Evolutionary conservation across 192 early-diverging fungal genomes (phyloP).

Genomic region (Umbelopsis sp.): DNA sequence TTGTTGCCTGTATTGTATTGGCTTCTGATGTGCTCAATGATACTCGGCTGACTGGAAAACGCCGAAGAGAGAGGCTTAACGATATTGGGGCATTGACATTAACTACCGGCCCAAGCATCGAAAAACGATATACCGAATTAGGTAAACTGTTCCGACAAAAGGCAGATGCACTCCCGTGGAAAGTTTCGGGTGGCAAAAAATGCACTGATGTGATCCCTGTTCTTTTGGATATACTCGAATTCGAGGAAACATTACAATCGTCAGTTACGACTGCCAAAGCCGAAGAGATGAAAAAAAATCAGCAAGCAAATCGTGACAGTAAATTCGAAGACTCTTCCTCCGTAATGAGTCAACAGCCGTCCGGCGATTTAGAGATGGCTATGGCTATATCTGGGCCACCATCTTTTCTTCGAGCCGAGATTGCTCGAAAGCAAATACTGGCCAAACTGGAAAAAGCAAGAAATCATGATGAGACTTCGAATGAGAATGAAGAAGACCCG

Average conservation of each 20-base stretch:
- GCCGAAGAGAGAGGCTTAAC: not conserved
- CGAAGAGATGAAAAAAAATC: not conserved
- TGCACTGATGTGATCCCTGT: not conserved
- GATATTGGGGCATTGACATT: not conserved
- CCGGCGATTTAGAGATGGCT: too few relatives aligned
- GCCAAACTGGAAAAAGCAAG: not conserved
- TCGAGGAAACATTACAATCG: not conserved
- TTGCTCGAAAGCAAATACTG: not conserved
- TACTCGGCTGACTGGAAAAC: not conserved
- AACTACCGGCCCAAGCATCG: not conserved
- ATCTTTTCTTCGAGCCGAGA: not conserved
- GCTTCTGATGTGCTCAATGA: slow-evolving; percentile 8
- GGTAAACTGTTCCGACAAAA: not conserved
- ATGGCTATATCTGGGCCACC: not conserved
- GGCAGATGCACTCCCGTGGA: not conserved
- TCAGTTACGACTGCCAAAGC: too few relatives aligned
- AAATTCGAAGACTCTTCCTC: too few relatives aligned
- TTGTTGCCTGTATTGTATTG: not conserved
- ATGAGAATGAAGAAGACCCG: not conserved
- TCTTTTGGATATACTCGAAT: not conserved
- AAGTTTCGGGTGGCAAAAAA: not conserved
- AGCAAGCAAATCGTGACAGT: too few relatives aligned
- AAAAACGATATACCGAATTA: not conserved
- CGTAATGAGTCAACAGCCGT: too few relatives aligned
- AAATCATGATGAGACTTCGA: not conserved